These are phyloP conservation scores for Acanthamoeba royreba DNA, from an alignment of 208 protist species.

Conservation along the genomic window DNA sequence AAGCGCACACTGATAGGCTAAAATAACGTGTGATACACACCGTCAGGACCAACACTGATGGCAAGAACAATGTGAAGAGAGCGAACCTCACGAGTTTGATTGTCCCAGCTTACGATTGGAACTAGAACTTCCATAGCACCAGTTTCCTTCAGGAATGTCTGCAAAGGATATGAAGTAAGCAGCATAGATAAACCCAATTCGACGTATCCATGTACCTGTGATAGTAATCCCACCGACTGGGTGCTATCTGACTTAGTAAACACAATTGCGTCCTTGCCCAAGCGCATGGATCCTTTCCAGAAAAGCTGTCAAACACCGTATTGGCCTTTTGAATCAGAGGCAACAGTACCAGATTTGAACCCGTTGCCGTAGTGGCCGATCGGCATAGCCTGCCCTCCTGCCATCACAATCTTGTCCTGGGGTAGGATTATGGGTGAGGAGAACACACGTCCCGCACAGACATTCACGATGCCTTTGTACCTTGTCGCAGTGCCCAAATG, in stretches of 20 bases:
- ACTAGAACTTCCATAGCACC: not conserved
- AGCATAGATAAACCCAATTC: not conserved
- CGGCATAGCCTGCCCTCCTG: not conserved
- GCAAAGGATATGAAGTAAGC: not conserved
- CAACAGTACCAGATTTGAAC: not conserved
- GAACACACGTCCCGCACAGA: not conserved
- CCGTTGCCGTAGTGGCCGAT: conserved; percentile 33
- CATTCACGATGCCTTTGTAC: not conserved
- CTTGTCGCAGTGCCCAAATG: conserved; percentile 1
- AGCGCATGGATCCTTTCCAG: not conserved
- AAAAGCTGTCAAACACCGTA: not conserved
- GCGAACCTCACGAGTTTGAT: not conserved
- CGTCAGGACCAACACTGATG: not conserved
- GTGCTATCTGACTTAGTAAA: not conserved
- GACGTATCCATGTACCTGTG: not conserved
- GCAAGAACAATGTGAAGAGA: not conserved
- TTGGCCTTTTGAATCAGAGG: not conserved
- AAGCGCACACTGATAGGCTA: not conserved
- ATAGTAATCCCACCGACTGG: not conserved
- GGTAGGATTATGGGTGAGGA: not conserved
- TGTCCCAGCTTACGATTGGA: conserved; percentile 19
- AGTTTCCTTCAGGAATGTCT: not conserved
- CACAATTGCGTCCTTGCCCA: conserved; percentile 1
- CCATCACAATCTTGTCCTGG: not conserved
- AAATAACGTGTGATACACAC: not conserved